Evolutionary conservation across 805 yeast species (phyloP), one percentile per base, ranked within the genome.

Genomic region (Ogataea nakhonphanomensis): DNA sequence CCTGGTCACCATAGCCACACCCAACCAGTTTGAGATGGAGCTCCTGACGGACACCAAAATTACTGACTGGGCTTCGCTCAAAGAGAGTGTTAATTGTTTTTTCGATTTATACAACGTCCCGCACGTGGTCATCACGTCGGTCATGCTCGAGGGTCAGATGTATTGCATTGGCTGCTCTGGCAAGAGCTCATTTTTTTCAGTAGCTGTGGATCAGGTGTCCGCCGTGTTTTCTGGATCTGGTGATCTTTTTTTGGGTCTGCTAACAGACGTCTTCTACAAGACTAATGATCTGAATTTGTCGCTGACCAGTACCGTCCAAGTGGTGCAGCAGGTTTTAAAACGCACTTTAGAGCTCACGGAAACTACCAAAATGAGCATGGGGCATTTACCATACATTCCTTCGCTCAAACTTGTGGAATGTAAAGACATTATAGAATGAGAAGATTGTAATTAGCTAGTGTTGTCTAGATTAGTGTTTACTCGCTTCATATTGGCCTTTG

Each of bases 1-100:
- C 12, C 42, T 50, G 14, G 71, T 84, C 1, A 67, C 69, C 30
- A 51, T 82, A 26, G 72, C 76, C 2, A 79, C 89, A 0, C 91
- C 93, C 1, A 84, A 84, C 55, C 90, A 83, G 53, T 78, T 84
- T 57, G 93, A 84, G 54, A 64, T 84, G 58, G 90, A 84, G 52
- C 55, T 70, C 0, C 62, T 84, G 33, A 73, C 79, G 9, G 81
- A 68, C 1, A 52, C 63, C 2, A 62, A 63, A 37, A 71, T 82
- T 8, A 44, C 32, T 0, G 62, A 64, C 40, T 55, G 73, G 48
- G 53, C 35, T 2, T 48, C 69, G 5, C 58, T 81, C 22, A 53
- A 55, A 25, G 15, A 21, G 0, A 70, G 80, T 2, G 54, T 81
- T 4, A 24, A 29, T 0, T 45, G 30, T 11, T 81, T 84, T 51